Conservation (phyloP, 176 grass and related monocot species). For the Ensete glaucum region DNA sequence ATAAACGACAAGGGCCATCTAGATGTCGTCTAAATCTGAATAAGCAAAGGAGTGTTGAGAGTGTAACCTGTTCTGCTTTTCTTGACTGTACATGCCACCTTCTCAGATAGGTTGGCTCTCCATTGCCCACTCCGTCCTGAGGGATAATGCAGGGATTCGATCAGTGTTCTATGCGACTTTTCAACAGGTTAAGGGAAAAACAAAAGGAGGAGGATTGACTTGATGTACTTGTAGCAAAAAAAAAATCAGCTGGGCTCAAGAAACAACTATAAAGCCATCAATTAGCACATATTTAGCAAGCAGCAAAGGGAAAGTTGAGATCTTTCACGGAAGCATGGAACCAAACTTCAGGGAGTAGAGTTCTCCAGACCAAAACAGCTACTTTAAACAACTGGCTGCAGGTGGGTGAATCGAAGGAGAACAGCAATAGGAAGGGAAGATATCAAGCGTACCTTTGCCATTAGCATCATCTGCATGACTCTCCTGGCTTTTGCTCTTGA, state of each 20-base stretch:
- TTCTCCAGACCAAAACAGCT: neutral
- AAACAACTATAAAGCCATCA: neutral
- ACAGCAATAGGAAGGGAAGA: neutral
- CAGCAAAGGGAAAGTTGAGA: neutral
- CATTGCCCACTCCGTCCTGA: too few relatives aligned
- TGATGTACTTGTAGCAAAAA: neutral
- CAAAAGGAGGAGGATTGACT: neutral
- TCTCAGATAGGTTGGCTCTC: conserved; percentile 64
- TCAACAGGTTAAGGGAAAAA: neutral
- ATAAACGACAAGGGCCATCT: neutral
- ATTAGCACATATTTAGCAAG: neutral
- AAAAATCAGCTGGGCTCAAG: neutral
- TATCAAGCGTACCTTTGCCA: conserved; percentile 45
- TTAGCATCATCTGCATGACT: conserved; percentile 52
- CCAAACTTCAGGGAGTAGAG: neutral
- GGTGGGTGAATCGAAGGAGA: neutral
- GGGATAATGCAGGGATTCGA: neutral
- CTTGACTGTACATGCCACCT: conserved; percentile 65
- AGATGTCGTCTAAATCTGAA: conserved; percentile 25
- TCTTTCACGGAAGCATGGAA: neutral
- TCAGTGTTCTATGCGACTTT: neutral
- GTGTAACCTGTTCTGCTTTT: conserved; percentile 81
- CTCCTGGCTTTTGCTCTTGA: conserved; percentile 77
- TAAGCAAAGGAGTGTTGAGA: conserved; percentile 14
- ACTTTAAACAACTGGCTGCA: neutral